Evolutionary conservation across 352 stramenopile species (phyloP), one percentile per base, ranked within the genome.

Genomic region (Phytophthora syringae): DNA sequence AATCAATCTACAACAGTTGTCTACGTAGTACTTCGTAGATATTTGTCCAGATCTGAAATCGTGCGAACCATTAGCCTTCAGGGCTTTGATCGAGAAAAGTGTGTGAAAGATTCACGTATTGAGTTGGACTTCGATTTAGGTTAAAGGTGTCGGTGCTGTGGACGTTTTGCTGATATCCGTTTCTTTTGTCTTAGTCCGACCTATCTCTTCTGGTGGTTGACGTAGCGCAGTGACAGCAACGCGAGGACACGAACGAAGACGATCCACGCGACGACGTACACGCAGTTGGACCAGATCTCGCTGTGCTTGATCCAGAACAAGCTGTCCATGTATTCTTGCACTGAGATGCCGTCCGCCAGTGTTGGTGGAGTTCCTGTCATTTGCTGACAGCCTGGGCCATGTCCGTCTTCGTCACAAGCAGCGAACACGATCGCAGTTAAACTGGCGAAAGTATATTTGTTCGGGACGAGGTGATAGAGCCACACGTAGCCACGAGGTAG

Each of bases 121-220:
- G n/a, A n/a, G n/a, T n/a, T n/a, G n/a, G n/a, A n/a, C n/a, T n/a
- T n/a, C n/a, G n/a, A n/a, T n/a, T n/a, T n/a, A n/a, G n/a, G n/a
- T n/a, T n/a, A n/a, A n/a, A n/a, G n/a, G n/a, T n/a, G n/a, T n/a
- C n/a, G n/a, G n/a, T n/a, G n/a, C n/a, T n/a, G n/a, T n/a, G n/a
- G n/a, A n/a, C n/a, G n/a, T n/a, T n/a, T n/a, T n/a, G n/a, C n/a
- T n/a, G n/a, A n/a, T n/a, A n/a, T n/a, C n/a, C n/a, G n/a, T n/a
- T n/a, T n/a, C n/a, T n/a, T n/a, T n/a, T n/a, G n/a, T n/a, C n/a
- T n/a, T n/a, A n/a, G n/a, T n/a, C n/a, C n/a, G n/a, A n/a, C n/a
- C n/a, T 72, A 71, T 56, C 61, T 64, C 36, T 68, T 69, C 49
- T 59, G 60, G 51, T 72, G 62, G 52, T 84, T 84, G 48, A 87